A percentile compares a stretch with the other conserved stretches of the same genome.
Evolutionary conservation across 1,139 yeast species (phyloP).

Genomic region (Scheffersomyces titani): DNA sequence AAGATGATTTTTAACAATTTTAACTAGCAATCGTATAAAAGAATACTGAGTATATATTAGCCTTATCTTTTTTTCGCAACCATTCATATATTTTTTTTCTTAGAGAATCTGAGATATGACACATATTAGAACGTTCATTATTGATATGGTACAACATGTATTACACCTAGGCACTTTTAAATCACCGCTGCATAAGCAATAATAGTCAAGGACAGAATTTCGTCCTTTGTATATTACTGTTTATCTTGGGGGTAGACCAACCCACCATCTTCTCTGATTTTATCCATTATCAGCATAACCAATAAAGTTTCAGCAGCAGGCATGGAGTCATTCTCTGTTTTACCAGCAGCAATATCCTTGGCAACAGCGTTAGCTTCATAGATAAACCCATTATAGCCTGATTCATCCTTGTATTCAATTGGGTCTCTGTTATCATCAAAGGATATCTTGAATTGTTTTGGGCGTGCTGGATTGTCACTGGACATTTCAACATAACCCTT

Average conservation of each 20-base stretch:
- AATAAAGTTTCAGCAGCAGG: constrained; percentile 15
- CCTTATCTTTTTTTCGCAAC: not conserved
- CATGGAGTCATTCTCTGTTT: constrained; percentile 11
- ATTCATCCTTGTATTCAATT: constrained; percentile 10
- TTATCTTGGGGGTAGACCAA: constrained; percentile 14
- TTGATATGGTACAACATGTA: too few relatives aligned
- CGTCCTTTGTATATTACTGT: not conserved
- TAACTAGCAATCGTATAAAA: not conserved
- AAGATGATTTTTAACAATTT: too few relatives aligned
- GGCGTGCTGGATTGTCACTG: constrained; percentile 18
- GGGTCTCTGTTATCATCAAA: constrained; percentile 8
- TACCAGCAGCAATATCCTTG: constrained; percentile 14
- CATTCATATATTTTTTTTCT: not conserved
- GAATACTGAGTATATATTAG: not conserved
- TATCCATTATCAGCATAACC: constrained; percentile 15
- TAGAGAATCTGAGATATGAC: not conserved
- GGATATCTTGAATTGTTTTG: constrained; percentile 10
- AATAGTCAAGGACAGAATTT: too few relatives aligned
- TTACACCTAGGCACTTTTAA: not conserved
- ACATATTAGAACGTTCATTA: too few relatives aligned
- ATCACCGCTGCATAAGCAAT: too few relatives aligned
- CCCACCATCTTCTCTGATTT: constrained; percentile 13
- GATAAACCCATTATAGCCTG: constrained; percentile 19
- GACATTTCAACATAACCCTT: constrained; percentile 17
- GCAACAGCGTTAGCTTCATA: constrained; percentile 19